Evolutionary conservation across 176 grass and related monocot genomes (phyloP), one percentile per base, ranked within the genome.

Genomic region (Aechmea fasciata): DNA sequence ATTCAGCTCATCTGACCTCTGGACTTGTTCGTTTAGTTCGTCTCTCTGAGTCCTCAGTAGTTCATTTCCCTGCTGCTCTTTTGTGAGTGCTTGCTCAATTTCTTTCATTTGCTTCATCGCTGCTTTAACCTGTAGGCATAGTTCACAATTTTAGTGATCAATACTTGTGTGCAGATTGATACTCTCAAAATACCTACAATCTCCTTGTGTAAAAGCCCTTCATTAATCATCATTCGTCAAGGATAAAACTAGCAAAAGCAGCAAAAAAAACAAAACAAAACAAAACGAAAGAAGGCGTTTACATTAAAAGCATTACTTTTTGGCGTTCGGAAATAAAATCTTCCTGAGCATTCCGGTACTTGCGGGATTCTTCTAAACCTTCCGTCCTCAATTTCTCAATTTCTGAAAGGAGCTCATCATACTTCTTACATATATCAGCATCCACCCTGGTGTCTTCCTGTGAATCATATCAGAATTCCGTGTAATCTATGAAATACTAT

Each of bases 71-170:
- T 10, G 33, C 20, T 74, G 51, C 71, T 75, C 82, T 75, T 69
- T 76, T 63, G 70, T 47, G 41, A 84, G 57, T 65, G 76, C 67
- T 78, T 82, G 75, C 41, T 82, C 75, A 29, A 79, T 73, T 52
- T 87, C 82, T 77, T 79, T 82, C 72, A 75, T 85, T 50, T 72
- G 62, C 65, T 75, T 51, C 22, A 70, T 26, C 52, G 51, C 68
- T 68, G 65, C 69, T 79, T 79, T 84, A 57, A 63, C 75, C 84
- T 91, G 70, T 23, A 74, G 50, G 15, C 65, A 10, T n/a, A 67
- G 52, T 22, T 13, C 12, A 29, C 23, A 50, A 24, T 15, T 48
- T 15, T 48, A 3, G 51, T 13, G 19, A 72, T 13, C 22, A 11
- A 2, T 64, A 15, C 68, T 47, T 57, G 8, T 2, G 71, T 78